Conservation (phyloP, 495 filamentous ascomycete genomes). For the Cairneyella variabilis region DNA sequence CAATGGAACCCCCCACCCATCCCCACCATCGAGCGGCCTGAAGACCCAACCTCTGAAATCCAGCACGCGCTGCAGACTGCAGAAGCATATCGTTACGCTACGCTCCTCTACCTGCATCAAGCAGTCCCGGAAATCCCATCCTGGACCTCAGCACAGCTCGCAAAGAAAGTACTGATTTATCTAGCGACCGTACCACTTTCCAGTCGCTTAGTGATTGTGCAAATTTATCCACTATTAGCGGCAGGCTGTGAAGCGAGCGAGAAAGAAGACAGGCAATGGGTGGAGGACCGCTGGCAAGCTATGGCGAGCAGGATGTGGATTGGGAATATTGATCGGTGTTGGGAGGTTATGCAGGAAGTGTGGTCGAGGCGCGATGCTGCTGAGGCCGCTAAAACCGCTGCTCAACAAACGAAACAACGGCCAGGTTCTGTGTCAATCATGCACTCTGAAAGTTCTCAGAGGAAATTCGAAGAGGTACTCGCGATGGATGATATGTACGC, state of each 20-base stretch:
- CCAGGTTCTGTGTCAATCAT: conserved; percentile 9
- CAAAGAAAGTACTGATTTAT: conserved; percentile 57
- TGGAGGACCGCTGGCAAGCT: conserved; percentile 58
- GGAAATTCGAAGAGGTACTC: conserved; percentile 26
- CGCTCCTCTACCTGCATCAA: conserved; percentile 71
- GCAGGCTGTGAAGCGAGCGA: conserved; percentile 66
- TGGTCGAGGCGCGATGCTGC: conserved; percentile 50
- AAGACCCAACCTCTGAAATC: conserved; percentile 62
- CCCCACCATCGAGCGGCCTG: conserved; percentile 51
- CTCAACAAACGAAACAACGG: conserved; percentile 23
- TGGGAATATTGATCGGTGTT: conserved; percentile 66
- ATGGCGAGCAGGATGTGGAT: conserved; percentile 66
- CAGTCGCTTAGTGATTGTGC: conserved; percentile 66
- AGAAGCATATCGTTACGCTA: conserved; percentile 74
- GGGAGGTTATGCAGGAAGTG: conserved; percentile 51
- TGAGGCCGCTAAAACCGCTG: conserved; percentile 26
- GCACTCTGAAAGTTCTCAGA: conserved; percentile 19
- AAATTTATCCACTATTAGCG: conserved; percentile 71
- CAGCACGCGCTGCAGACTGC: conserved; percentile 68
- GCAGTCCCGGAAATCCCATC: conserved; percentile 73
- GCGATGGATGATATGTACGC: conserved; percentile 22
- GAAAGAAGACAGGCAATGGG: conserved; percentile 64
- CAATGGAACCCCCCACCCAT: conserved; percentile 57
- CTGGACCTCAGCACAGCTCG: conserved; percentile 48
- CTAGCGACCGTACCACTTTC: conserved; percentile 60